These are phyloP conservation scores for Pholiota microspora DNA, from an alignment of 768 basidiomycete species.

Conservation along the genomic window DNA sequence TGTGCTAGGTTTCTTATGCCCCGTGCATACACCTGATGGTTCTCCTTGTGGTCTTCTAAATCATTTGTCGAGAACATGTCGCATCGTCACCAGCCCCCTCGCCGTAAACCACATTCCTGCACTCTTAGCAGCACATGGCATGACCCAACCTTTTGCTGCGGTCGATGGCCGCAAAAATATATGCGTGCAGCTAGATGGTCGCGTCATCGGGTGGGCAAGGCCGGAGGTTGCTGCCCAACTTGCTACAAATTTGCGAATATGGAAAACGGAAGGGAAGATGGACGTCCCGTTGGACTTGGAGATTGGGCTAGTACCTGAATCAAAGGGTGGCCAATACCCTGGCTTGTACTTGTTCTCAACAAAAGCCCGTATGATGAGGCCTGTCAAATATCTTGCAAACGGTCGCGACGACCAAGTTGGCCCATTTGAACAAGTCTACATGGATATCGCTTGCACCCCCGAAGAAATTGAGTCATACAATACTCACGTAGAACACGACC, in stretches of 20 bases:
- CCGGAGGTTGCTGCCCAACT: conserved; percentile 72
- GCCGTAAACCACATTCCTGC: conserved; percentile 75
- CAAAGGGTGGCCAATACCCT: conserved; percentile 94
- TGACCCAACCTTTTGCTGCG: conserved; percentile 86
- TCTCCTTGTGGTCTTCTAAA: conserved; percentile 97
- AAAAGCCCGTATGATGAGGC: conserved; percentile 94
- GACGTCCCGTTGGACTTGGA: conserved; percentile 91
- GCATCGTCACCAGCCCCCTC: conserved; percentile 79
- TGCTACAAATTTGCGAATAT: conserved; percentile 81
- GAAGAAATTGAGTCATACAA: conserved; percentile 80
- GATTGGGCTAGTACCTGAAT: conserved; percentile 86
- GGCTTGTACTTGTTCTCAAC: conserved; percentile 91
- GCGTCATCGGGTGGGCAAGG: conserved; percentile 91
- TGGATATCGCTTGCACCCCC: conserved; percentile 93
- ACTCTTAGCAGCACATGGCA: conserved; percentile 84
- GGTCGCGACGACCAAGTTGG: conserved; percentile 88
- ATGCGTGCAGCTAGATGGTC: conserved; percentile 93
- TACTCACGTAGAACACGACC: conserved; percentile 90
- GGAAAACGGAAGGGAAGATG: conserved; percentile 89
- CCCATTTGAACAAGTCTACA: conserved; percentile 98
- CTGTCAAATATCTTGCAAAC: conserved; percentile 88
- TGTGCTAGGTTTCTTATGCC: conserved; percentile 85
- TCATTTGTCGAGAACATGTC: conserved; percentile 91
- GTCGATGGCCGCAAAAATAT: conserved; percentile 82
- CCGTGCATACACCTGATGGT: conserved; percentile 98